Base-by-base conservation (phyloP, 108 stramenopile genomes). In the Cyclostephanos tholiformis region DNA sequence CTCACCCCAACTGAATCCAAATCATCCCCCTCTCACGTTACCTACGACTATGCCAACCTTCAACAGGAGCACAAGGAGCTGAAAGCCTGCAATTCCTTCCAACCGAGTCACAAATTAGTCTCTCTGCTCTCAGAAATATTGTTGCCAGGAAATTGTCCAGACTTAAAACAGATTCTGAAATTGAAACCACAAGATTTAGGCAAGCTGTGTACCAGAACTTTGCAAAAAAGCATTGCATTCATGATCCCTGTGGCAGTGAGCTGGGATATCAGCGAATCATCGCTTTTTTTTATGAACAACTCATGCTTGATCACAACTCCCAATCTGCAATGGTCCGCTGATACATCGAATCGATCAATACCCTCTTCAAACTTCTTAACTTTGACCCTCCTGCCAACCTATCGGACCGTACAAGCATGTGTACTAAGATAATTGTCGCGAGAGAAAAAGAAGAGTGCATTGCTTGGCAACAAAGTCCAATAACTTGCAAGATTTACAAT, bases 21-120 rank as follows among this genome's bases (percentile, higher is more conserved):
- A 20, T 17, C 36, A 4, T 16, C 13, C 20, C 14, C 13, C 23
- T 48, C 17, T 51, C 19, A 16, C 36, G 43, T 11, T 17, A 50
- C 39, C n/a, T 70, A 57, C 22, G 32, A 77, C 26, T 66, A 32
- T 51, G 61, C 67, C 22, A 16, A 60, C 16, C 48, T 68, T 17
- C 14, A 35, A 35, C 75, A 76, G 75, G 27, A 13, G 13, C 52
- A 51, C 49, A 67, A 61, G 36, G 55, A 48, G 2, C 43, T 76
- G 22, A 22, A 30, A 38, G 49, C 16, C 20, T 76, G 67, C 27
- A 16, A 17, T 17, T 23, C 12, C 30, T 76, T 68, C 48, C 49
- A 60, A 20, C 59, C 50, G 2, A 62, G 35, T 25, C 5, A 61
- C n/a, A 61, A 72, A 26, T 2, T 72, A 12, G 6, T 72, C 29